phyloP scores from a whole-genome alignment of 306 rosid species.

The Pterocarpus santalinus region DNA sequence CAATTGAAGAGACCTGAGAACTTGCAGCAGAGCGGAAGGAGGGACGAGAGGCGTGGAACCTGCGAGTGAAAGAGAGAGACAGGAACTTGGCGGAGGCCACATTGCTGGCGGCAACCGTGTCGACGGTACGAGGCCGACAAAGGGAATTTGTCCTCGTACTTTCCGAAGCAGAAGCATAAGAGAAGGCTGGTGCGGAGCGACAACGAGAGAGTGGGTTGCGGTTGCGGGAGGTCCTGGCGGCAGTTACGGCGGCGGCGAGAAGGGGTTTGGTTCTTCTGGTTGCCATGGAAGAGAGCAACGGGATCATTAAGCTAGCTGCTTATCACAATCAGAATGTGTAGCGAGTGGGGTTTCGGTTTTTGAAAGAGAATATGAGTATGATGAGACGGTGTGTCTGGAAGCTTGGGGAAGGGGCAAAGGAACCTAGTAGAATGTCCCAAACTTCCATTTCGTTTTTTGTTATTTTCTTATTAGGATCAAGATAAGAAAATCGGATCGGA shows the following conservation, averaged over 20 bases:
- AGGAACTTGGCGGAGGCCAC: slow-evolving; percentile 66
- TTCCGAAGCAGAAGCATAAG: slow-evolving; percentile 26
- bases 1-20: slow-evolving; percentile 61
- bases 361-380: not conserved
- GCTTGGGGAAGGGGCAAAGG: slow-evolving; percentile 53
- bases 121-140: slow-evolving; percentile 40
- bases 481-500: no score
- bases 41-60: slow-evolving; percentile 68
- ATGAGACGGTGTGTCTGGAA: not conserved
- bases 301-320: not conserved
- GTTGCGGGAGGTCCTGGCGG: slow-evolving; percentile 36
- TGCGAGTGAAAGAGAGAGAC: slow-evolving; percentile 63
- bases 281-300: slow-evolving; percentile 56
- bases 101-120: slow-evolving; percentile 36
- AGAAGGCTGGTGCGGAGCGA: slow-evolving; percentile 33
- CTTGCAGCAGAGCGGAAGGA: slow-evolving; percentile 54
- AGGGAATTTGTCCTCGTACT: slow-evolving; percentile 25
- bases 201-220: slow-evolving; percentile 43
- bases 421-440: not conserved
- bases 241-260: slow-evolving; percentile 56
- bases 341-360: not conserved
- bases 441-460: no score
- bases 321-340: no score
- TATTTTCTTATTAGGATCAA: no score
- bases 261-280: slow-evolving; percentile 68